Percentiles rank a stretch among this genome's conserved stretches.
Evolutionary conservation across 306 rosid species (phyloP).

Genomic region (Nissolia schottii): DNA sequence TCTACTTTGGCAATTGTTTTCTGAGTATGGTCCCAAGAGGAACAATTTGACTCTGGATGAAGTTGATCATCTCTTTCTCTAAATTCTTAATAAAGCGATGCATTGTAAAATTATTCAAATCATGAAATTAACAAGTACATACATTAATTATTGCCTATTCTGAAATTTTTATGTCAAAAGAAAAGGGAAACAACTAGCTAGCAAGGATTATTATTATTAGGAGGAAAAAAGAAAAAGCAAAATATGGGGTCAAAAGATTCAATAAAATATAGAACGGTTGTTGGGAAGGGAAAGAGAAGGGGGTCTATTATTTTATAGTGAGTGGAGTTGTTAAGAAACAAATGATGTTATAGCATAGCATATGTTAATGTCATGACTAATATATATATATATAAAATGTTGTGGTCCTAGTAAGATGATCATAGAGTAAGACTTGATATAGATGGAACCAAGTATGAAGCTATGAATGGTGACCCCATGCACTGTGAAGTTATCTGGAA

Average conservation of each 20-base stretch:
- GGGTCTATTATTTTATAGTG: constrained; percentile 27
- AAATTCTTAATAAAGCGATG: not conserved
- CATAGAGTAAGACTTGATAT: constrained; percentile 28
- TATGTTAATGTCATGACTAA: constrained; percentile 29
- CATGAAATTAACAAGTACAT: not conserved
- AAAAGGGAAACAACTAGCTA: constrained; percentile 1
- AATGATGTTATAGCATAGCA: constrained; percentile 26
- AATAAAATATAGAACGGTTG: constrained; percentile 13
- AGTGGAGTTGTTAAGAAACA: constrained; percentile 39
- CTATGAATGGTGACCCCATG: constrained; percentile 46
- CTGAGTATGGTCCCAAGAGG: not conserved
- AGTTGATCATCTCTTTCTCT: not conserved
- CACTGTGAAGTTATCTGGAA: constrained; percentile 44
- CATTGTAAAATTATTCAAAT: not conserved
- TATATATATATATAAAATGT: too few species aligned
- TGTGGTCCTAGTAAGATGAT: constrained; percentile 13
- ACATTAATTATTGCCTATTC: not conserved
- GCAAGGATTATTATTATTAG: not conserved
- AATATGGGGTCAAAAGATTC: constrained; percentile 12
- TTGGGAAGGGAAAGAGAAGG: constrained; percentile 30
- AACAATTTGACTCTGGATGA: not conserved
- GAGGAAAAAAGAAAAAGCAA: not conserved
- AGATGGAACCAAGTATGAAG: constrained; percentile 42
- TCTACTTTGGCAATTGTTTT: not conserved
- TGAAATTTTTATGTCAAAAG: not conserved